Evolutionary conservation across 768 basidiomycete species (phyloP).

Genomic region (Psilocybe cyanescens): DNA sequence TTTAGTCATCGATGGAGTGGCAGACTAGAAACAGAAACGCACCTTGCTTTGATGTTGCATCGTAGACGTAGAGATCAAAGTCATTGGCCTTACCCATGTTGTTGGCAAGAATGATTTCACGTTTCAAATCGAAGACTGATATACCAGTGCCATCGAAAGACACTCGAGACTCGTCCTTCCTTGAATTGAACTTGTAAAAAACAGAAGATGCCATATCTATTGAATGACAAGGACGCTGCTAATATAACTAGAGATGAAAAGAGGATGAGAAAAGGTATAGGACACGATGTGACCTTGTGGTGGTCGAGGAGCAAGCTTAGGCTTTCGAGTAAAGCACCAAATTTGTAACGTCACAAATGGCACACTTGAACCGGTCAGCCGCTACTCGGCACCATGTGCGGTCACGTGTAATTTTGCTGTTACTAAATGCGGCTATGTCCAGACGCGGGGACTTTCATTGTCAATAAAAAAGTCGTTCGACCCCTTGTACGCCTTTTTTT

Average conservation of each 20-base stretch:
- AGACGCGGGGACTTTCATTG: background rate
- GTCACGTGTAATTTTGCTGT: background rate
- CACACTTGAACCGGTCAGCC: background rate
- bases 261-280: conserved; percentile 11
- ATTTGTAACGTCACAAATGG: conserved; percentile 17
- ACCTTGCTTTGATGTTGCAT: conserved; percentile 91
- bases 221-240: conserved; percentile 37
- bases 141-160: conserved; percentile 99
- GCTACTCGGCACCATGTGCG: background rate
- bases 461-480: conserved; percentile 25
- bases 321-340: background rate
- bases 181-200: conserved; percentile 97
- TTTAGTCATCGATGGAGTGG: background rate
- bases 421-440: background rate
- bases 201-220: conserved; percentile 83
- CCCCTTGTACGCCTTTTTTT: background rate
- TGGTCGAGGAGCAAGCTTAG: conserved; percentile 11
- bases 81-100: conserved; percentile 96
- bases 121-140: conserved; percentile 98
- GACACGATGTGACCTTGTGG: conserved; percentile 4
- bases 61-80: conserved; percentile 91
- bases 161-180: conserved; percentile 92
- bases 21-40: conserved; percentile 16
- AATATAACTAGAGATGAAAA: conserved; percentile 26
- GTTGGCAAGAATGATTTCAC: conserved; percentile 96